Percentiles rank a stretch among this genome's conserved stretches.
Conservation (phyloP, 192 early-diverging fungal genomes). For the Gonapodya sp. region DNA sequence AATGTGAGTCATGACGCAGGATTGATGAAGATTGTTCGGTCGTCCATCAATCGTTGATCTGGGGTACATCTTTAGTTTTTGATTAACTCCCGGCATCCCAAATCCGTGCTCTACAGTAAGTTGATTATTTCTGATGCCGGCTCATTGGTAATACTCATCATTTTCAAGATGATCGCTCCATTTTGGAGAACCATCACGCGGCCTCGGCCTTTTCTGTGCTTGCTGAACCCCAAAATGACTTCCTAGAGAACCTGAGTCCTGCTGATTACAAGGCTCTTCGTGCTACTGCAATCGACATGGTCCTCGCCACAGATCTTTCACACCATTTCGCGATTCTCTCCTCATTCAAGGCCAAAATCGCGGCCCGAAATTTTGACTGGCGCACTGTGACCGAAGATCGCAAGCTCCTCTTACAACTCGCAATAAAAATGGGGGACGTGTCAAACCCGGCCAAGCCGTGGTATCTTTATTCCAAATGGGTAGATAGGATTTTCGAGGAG, state of each 20-base stretch:
- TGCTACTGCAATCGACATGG: slow-evolving; percentile 10
- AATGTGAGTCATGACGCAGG: slow-evolving; percentile 4
- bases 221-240: slow-evolving; percentile 12
- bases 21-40: too few relatives aligned
- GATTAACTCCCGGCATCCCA: slow-evolving; percentile 8
- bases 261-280: slow-evolving; percentile 3
- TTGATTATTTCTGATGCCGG: neutral
- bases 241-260: slow-evolving; percentile 6
- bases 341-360: slow-evolving; percentile 11
- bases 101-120: slow-evolving; percentile 7
- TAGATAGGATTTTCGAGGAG: slow-evolving; percentile 44
- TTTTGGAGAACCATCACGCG: slow-evolving; percentile 15
- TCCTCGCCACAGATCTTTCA: slow-evolving; percentile 14
- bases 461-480: slow-evolving; percentile 38
- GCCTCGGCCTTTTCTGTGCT: slow-evolving; percentile 9
- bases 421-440: slow-evolving; percentile 51
- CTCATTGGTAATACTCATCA: neutral
- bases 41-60: too few relatives aligned
- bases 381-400: slow-evolving; percentile 22
- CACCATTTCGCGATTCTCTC: slow-evolving; percentile 13
- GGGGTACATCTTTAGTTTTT: too few relatives aligned
- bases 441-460: slow-evolving; percentile 38
- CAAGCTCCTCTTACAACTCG: slow-evolving; percentile 35
- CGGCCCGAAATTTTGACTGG: slow-evolving; percentile 1
- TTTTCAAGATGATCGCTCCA: slow-evolving; percentile 12